Evolutionary conservation across 2,329 filamentous ascomycete species (phyloP), one percentile per base, ranked within the genome.

Genomic region (Pestalotiopsis fici): DNA sequence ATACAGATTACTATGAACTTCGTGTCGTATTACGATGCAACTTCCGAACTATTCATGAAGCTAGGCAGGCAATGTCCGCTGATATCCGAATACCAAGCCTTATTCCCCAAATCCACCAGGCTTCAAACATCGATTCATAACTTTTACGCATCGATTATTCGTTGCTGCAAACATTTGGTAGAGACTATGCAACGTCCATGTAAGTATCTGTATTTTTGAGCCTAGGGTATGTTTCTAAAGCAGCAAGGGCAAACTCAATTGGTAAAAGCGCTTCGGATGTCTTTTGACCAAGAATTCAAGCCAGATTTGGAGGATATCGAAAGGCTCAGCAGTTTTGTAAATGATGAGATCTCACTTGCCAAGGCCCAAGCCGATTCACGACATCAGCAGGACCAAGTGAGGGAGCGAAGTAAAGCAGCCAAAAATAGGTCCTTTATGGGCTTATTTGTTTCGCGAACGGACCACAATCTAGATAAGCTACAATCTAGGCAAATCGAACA

Each of bases 11-110:
- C 75, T 1, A 69, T 75, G 1, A 82, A 81, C 23, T 77, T 77
- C 43, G 73, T 73, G 0, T 79, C 79, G 0, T 83, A 82, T 62
- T 83, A 80, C 37, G 79, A 81, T 55, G 78, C 75, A 5, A 71
- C 81, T 7, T 78, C 80, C 0, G 71, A 78, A 5, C 70, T 79
- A 6, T 78, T 83, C 43, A 75, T 79, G 73, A 72, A 72, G 1
- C 69, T 84, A 12, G 12, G 11, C 11, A 47, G 11, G 39, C 11
- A 18, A 47, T 47, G 12, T 4, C 12, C 18, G 18, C 18, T 47
- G 12, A 2, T 47, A 4, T 47, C 39, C 39, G 39, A 47, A 18
- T 47, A 47, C 12, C 12, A 47, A 47, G 3, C 39, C 18, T 4
- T 47, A 2, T 47, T 2, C 39, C 39, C 39, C 2, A 13, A 47